Conservation (phyloP, 2,329 filamentous ascomycete species). For the Teratosphaeria viscida region DNA sequence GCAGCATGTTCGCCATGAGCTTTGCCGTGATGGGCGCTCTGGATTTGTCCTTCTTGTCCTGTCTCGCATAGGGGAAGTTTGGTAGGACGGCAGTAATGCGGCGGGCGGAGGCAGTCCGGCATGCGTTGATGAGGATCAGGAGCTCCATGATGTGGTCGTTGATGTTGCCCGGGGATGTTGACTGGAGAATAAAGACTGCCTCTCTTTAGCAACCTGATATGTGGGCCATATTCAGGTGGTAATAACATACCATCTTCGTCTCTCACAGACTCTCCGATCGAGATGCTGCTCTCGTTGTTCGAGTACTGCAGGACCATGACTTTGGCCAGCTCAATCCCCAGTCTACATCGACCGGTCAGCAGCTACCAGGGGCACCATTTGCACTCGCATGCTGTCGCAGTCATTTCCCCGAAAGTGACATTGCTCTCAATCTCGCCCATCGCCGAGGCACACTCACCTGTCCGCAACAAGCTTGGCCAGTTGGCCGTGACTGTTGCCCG, state of each 20-base stretch:
- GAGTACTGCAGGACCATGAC: slow-evolving; percentile 76
- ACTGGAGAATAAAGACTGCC: slow-evolving; percentile 88
- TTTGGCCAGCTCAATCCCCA: slow-evolving; percentile 68
- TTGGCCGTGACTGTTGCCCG: slow-evolving; percentile 64
- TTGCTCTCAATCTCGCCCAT: neutral
- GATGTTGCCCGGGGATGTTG: slow-evolving; percentile 87
- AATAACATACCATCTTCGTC: slow-evolving; percentile 70
- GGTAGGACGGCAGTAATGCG: slow-evolving; percentile 92
- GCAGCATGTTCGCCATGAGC: slow-evolving; percentile 94
- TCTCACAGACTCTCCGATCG: slow-evolving; percentile 88
- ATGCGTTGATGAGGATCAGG: slow-evolving; percentile 96
- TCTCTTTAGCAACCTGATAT: neutral
- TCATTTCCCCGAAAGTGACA: neutral
- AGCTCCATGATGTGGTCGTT: slow-evolving; percentile 98
- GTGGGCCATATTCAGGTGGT: neutral
- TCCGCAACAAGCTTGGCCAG: slow-evolving; percentile 60
- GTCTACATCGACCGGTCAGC: slow-evolving; percentile 34
- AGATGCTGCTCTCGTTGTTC: slow-evolving; percentile 80
- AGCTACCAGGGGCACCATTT: neutral
- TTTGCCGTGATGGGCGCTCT: slow-evolving; percentile 94
- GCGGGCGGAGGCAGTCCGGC: slow-evolving; percentile 72
- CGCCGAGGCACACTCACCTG: slow-evolving; percentile 35
- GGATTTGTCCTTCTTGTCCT: slow-evolving; percentile 96
- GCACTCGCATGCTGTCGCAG: neutral
- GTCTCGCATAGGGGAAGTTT: slow-evolving; percentile 91